A percentile compares a stretch with the other conserved stretches of the same genome.
These are phyloP conservation scores for Mycena galericulata DNA, from an alignment of 768 basidiomycete genomes.

Conservation along the genomic window DNA sequence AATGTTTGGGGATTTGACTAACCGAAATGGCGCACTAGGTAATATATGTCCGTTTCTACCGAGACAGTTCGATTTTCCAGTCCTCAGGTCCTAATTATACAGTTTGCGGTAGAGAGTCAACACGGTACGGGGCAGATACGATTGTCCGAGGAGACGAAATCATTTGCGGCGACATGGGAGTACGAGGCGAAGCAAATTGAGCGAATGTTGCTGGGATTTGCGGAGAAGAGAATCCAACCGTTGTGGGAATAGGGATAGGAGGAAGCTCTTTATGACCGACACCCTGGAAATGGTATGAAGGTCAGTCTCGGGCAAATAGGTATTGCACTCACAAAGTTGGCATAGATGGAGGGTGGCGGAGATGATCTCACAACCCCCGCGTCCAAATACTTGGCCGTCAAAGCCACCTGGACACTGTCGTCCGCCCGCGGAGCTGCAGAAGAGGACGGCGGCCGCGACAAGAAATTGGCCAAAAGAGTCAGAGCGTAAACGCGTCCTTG, in stretches of 20 bases:
- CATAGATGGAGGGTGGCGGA: slow-evolving; percentile 2
- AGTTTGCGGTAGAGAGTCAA: slow-evolving; percentile 2
- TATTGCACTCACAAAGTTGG: slow-evolving; percentile 6
- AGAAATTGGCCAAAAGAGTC: slow-evolving; percentile 30
- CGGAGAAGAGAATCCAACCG: not conserved
- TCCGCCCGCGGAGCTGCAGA: not conserved
- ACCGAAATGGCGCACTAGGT: too few species aligned
- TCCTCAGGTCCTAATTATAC: not conserved
- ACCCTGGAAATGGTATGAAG: not conserved
- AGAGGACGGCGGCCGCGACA: slow-evolving; percentile 18
- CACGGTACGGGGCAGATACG: not conserved
- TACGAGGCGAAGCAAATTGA: not conserved
- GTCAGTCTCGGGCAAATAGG: not conserved
- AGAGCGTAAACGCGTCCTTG: slow-evolving; percentile 34
- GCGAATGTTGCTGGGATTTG: not conserved
- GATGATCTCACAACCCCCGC: too few species aligned
- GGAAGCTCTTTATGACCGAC: slow-evolving; percentile 26
- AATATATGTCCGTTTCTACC: too few species aligned
- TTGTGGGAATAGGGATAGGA: slow-evolving; percentile 3
- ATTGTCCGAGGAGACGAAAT: not conserved
- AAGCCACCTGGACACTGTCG: not conserved
- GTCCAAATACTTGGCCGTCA: not conserved
- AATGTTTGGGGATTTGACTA: too few species aligned
- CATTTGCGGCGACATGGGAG: not conserved
- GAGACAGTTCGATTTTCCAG: too few species aligned